Percentiles rank a stretch among this genome's conserved stretches.
Conservation (phyloP, 352 stramenopile genomes). For the Thraustochytrium striatum region DNA sequence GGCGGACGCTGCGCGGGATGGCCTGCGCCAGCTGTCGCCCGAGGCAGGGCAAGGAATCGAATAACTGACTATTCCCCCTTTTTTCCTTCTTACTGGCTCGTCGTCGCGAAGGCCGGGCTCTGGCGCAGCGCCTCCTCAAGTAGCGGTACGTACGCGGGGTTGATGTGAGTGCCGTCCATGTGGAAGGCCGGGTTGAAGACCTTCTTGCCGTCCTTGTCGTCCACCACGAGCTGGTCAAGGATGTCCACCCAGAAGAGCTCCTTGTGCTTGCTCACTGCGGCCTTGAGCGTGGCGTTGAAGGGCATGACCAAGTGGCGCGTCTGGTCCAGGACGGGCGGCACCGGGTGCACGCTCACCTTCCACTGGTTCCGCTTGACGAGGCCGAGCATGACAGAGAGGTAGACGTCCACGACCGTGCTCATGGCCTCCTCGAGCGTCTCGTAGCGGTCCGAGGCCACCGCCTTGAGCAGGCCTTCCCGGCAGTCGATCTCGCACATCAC, state of each 20-base stretch:
- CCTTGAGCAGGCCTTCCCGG: conserved; percentile 79
- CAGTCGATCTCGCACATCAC: conserved; percentile 92
- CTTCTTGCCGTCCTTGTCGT: too few species aligned
- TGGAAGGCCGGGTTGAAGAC: neutral
- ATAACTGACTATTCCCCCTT: too few species aligned
- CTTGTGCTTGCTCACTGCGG: conserved; percentile 53
- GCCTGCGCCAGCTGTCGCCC: too few species aligned
- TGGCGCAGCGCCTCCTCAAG: conserved; percentile 53
- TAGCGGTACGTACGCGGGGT: conserved; percentile 65
- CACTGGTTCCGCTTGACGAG: conserved; percentile 65
- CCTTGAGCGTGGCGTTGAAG: conserved; percentile 72
- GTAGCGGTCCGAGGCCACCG: conserved; percentile 78
- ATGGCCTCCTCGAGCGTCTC: conserved; percentile 74
- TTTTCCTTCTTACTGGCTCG: too few species aligned
- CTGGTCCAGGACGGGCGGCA: conserved; percentile 79
- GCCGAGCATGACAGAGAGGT: conserved; percentile 64
- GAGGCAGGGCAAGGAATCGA: too few species aligned
- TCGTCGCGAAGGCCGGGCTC: too few species aligned
- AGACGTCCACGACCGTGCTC: conserved; percentile 68
- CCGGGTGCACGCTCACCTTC: conserved; percentile 69
- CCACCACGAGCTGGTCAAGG: conserved; percentile 69
- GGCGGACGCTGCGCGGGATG: too few species aligned
- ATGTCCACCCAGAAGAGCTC: conserved; percentile 76
- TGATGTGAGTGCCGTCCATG: conserved; percentile 77
- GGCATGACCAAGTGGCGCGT: conserved; percentile 70